Base-by-base conservation (phyloP, 345 rosid genomes). In the Boechera stricta region DNA sequence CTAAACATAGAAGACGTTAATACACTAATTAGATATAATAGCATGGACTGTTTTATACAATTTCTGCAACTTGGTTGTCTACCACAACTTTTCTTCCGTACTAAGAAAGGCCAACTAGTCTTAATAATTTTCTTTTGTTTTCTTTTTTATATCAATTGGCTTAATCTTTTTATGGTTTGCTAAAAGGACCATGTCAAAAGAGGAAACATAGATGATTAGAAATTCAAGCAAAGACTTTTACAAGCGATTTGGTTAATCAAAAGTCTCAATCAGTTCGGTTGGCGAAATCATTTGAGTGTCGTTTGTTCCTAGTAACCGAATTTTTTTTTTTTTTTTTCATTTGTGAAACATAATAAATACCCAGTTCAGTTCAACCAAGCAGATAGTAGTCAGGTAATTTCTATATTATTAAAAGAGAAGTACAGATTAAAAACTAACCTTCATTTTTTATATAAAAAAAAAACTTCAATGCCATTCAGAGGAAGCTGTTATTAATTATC, bases 1-100 rank as follows among this genome's bases (percentile, higher is more conserved):
- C 16, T 16, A 16, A 16, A 16, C 16, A 16, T 16, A 16, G 16
- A 16, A 16, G 16, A 16, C 16, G 16, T 16, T 16, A 16, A 16
- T 16, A 16, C 16, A 16, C 16, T 16, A 16, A 16, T 16, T 16
- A 16, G 16, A 16, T 16, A 16, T 16, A 16, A 16, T 16, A 16
- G 16, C 16, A 16, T 16, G 16, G 16, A 16, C 16, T 16, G 16
- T 16, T 16, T 16, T 18, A 18, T 18, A 32, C 26, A 55, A 45
- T 3, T 35, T 21, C 26, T 44, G 55, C 35, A 64, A 42, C 18
- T 55, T 45, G 49, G 49, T 74, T 13, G 78, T 55, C 31, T 31
- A 24, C 65, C 78, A 15, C 51, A 45, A 74, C 58, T 45, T 55
- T 42, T 62, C 41, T 63, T 54, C n/a, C 45, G 3, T 42, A 32